Evolutionary conservation across 2,329 filamentous ascomycete genomes (phyloP).

Genomic region (Rhynchosporium secalis): DNA sequence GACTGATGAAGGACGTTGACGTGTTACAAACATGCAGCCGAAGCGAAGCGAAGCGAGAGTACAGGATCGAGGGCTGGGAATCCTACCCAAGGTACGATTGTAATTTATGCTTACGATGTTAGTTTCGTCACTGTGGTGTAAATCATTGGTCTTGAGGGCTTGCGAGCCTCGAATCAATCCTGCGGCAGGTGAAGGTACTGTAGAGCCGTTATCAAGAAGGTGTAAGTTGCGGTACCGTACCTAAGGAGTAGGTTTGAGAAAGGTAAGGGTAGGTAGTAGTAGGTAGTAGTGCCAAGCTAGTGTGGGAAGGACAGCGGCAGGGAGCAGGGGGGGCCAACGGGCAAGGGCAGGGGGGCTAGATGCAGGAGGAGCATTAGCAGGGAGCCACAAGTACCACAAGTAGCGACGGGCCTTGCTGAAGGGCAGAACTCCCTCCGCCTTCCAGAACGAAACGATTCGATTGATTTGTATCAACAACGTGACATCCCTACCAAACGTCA

Average conservation of each 20-base stretch:
- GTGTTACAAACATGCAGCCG: constrained; percentile 32
- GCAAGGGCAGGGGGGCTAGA: not conserved
- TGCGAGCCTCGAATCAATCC: constrained; percentile 26
- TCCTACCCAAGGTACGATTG: too few species aligned
- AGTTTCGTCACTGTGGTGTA: constrained; percentile 16
- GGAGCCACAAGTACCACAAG: not conserved
- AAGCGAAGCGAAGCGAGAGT: constrained; percentile 26
- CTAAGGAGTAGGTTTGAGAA: not conserved
- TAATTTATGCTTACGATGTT: not conserved
- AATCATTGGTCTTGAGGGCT: constrained; percentile 34
- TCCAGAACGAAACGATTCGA: constrained; percentile 6
- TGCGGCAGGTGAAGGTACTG: constrained; percentile 30
- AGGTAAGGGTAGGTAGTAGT: not conserved
- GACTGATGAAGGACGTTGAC: constrained; percentile 15
- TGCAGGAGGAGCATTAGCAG: not conserved
- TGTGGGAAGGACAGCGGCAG: constrained; percentile 16
- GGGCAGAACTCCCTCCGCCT: not conserved
- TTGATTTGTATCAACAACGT: constrained; percentile 1
- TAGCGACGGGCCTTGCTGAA: too few species aligned
- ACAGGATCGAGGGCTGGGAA: constrained; percentile 35
- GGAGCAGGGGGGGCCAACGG: constrained; percentile 1
- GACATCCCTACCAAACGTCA: not conserved
- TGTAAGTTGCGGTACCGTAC: not conserved
- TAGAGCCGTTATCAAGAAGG: constrained; percentile 35
- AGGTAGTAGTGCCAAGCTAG: constrained; percentile 3